phyloP scores from a whole-genome alignment of 2,329 filamentous ascomycete species.

The Teratosphaeria viscida region DNA sequence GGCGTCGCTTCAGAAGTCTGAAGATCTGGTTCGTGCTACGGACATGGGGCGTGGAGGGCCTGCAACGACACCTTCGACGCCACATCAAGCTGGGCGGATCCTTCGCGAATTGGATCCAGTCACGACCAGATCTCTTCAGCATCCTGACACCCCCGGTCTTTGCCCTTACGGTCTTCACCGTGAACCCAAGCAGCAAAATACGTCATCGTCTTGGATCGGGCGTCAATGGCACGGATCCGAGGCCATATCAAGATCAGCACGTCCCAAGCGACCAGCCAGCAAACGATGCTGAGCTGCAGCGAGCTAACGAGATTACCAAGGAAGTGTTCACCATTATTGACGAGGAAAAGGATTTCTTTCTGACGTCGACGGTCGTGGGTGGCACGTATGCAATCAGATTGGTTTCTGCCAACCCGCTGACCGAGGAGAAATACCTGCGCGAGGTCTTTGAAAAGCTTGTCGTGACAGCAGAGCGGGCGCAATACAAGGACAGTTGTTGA shows the following conservation, averaged over 20 bases:
- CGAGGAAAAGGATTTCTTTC: constrained; percentile 62
- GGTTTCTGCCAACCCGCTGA: constrained; percentile 59
- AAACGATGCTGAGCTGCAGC: constrained; percentile 35
- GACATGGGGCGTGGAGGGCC: constrained; percentile 65
- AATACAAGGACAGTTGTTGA: constrained; percentile 10
- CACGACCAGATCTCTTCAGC: constrained; percentile 59
- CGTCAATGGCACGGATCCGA: constrained; percentile 11
- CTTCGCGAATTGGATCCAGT: constrained; percentile 53
- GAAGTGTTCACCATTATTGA: constrained; percentile 68
- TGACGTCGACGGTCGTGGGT: constrained; percentile 66
- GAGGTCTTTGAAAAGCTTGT: constrained; percentile 67
- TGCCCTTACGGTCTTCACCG: constrained; percentile 65
- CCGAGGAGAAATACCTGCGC: constrained; percentile 62
- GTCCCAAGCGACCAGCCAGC: constrained; percentile 19
- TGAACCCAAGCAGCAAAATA: constrained; percentile 37
- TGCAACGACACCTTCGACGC: constrained; percentile 62
- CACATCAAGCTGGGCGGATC: constrained; percentile 59
- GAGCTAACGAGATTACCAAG: constrained; percentile 59
- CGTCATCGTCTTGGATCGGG: constrained; percentile 22
- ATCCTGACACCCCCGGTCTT: constrained; percentile 67
- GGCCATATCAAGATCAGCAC: constrained; percentile 21
- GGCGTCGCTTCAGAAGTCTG: constrained; percentile 73
- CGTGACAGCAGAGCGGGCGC: constrained; percentile 48
- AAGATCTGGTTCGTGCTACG: constrained; percentile 95
- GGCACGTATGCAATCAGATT: constrained; percentile 71